phyloP scores from a whole-genome alignment of 345 rosid species.

The Dipteronia sinensis region DNA sequence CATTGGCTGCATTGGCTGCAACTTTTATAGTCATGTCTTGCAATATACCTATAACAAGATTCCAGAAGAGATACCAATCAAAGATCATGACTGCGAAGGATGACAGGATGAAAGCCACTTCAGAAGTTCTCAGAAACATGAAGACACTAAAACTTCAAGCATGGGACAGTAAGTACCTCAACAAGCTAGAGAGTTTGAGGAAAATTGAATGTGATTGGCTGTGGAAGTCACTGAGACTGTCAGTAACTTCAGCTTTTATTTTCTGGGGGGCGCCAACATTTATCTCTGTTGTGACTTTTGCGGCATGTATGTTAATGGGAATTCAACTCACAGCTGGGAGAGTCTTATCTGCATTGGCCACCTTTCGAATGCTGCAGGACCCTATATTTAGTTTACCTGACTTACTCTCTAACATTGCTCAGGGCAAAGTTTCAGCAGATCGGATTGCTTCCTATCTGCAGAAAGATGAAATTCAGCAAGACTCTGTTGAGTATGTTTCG shows the following conservation, averaged over 20 bases:
- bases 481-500: conserved; percentile 52
- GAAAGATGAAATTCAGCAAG: conserved; percentile 69
- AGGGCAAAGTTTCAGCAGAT: conserved; percentile 82
- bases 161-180: conserved; percentile 77
- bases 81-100: conserved; percentile 89
- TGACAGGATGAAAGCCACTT: conserved; percentile 77
- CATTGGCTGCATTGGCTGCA: conserved; percentile 77
- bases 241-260: conserved; percentile 65
- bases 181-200: conserved; percentile 58
- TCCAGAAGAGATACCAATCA: conserved; percentile 71
- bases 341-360: conserved; percentile 83
- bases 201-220: conserved; percentile 63
- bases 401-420: conserved; percentile 70
- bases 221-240: conserved; percentile 64
- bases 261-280: conserved; percentile 92
- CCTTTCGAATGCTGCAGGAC: conserved; percentile 87
- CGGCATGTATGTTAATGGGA: conserved; percentile 59
- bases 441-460: conserved; percentile 75
- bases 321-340: conserved; percentile 83
- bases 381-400: conserved; percentile 89
- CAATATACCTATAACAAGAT: conserved; percentile 72
- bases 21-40: conserved; percentile 72
- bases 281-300: conserved; percentile 79
- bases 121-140: conserved; percentile 85
- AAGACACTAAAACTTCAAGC: conserved; percentile 88